Evolutionary conservation across 805 yeast genomes (phyloP).

Genomic region (Yamadazyma scolyti): DNA sequence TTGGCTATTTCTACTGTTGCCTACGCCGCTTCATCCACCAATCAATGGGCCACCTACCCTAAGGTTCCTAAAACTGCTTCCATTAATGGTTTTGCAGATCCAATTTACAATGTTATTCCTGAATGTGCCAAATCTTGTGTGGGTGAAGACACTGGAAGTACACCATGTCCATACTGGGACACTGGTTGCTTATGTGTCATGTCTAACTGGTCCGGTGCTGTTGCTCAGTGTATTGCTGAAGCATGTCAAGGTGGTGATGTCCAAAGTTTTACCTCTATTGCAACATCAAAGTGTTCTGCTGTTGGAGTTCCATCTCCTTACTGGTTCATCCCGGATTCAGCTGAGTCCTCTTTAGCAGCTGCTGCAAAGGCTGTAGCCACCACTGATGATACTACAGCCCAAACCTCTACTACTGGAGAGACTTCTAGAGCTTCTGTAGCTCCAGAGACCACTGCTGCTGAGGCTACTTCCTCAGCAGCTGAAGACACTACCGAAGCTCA

Average conservation of each 20-base stretch:
- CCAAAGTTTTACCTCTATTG: slow-evolving; percentile 23
- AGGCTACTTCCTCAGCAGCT: slow-evolving; percentile 2
- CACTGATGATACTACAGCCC: slow-evolving; percentile 2
- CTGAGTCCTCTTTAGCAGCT: slow-evolving; percentile 10
- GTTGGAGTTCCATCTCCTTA: slow-evolving; percentile 15
- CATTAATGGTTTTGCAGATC: slow-evolving; percentile 41
- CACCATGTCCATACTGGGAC: slow-evolving; percentile 47
- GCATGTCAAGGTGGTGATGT: slow-evolving; percentile 35
- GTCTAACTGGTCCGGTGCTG: slow-evolving; percentile 27
- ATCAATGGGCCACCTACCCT: slow-evolving; percentile 30
- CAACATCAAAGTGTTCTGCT: slow-evolving; percentile 26
- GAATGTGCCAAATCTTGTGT: slow-evolving; percentile 36
- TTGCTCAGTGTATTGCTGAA: slow-evolving; percentile 36
- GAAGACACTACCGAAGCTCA: slow-evolving; percentile 2
- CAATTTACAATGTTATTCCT: slow-evolving; percentile 29
- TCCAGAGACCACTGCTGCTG: slow-evolving; percentile 1
- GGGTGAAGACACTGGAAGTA: slow-evolving; percentile 24
- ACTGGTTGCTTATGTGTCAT: slow-evolving; percentile 44
- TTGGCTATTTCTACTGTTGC: slow-evolving; percentile 15
- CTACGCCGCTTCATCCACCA: slow-evolving; percentile 12
- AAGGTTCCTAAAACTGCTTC: slow-evolving; percentile 35
- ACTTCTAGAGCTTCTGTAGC: slow-evolving; percentile 7
- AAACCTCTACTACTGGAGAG: slow-evolving; percentile 6
- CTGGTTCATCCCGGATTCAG: slow-evolving; percentile 28
- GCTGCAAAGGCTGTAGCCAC: slow-evolving; percentile 20